Conservation (phyloP, 2,329 filamentous ascomycete genomes). For the Thermothelomyces thermophilus region DNA sequence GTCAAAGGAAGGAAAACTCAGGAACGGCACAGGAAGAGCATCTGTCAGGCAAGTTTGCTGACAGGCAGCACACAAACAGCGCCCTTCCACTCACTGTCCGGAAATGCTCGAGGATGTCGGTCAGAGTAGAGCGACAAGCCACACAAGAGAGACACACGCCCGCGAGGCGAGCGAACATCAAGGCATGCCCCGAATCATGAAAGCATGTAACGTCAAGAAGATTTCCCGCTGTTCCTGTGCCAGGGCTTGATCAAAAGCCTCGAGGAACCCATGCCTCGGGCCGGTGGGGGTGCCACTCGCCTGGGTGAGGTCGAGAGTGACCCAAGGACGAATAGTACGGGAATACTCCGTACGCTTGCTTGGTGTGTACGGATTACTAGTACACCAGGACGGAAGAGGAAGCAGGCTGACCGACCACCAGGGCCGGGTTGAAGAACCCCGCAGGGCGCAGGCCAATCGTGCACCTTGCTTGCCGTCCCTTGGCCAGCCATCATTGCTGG, state of each 20-base stretch:
- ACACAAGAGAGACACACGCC: not conserved
- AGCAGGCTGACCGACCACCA: slow-evolving; percentile 8
- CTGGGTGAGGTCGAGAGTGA: not conserved
- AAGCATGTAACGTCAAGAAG: too few relatives aligned
- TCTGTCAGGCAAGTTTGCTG: slow-evolving; percentile 1
- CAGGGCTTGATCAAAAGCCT: slow-evolving; percentile 5
- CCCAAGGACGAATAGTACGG: too few relatives aligned
- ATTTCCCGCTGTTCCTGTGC: too few relatives aligned
- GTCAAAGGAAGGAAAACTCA: not conserved
- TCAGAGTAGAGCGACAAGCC: not conserved
- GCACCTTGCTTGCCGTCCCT: not conserved
- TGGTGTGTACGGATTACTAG: too few relatives aligned
- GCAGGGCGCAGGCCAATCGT: slow-evolving; percentile 8
- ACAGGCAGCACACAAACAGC: not conserved
- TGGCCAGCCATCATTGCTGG: slow-evolving; percentile 10
- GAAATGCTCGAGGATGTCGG: not conserved
- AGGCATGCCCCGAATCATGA: not conserved
- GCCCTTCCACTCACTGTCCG: not conserved
- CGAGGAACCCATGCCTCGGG: slow-evolving; percentile 3
- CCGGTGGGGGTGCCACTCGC: not conserved
- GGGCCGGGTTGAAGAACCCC: slow-evolving; percentile 9
- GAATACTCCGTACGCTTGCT: too few relatives aligned
- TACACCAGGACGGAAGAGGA: not conserved
- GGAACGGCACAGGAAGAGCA: not conserved
- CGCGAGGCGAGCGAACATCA: slow-evolving; percentile 2